Evolutionary conservation across 1,284 basidiomycete species (phyloP), one percentile per base, ranked within the genome.

Genomic region (Malassezia equina): DNA sequence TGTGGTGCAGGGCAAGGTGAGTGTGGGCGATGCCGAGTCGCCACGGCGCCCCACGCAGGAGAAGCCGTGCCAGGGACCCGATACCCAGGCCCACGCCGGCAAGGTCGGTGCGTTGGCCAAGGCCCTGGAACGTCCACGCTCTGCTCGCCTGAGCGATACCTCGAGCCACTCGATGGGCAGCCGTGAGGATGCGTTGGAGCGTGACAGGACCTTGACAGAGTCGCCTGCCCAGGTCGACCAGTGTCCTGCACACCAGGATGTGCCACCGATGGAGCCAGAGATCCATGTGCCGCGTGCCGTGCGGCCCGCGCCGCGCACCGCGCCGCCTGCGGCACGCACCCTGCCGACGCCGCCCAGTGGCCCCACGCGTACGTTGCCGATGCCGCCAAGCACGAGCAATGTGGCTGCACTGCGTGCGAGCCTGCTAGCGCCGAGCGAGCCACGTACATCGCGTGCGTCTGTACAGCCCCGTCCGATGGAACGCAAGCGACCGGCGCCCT

Each of bases 281-380:
- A 12, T 47, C 25, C 45, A 43, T 36, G 31, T 33, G 23, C 31
- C 34, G 28, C n/a, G 32, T 13, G 28, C 46, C 25, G 33, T 48
- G 15, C 33, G 46, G 12, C 53, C 47, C 21, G 33, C 27, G 36
- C 33, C 40, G 11, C 53, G 53, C 31, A 32, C 21, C 11, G 31
- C 46, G 2, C 13, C 23, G 15, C 11, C 19, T 4, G 13, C 46
- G 13, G n/a, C 46, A 9, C 46, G 46, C 13, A 32, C 46, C 25
- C 47, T 55, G 25, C 52, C 52, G 29, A 44, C 33, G 33, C 52
- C 52, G 31, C 53, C 53, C n/a, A 29, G 40, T 21, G 46, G 46
- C 12, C 29, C 29, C 11, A 34, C 46, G 33, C 27, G 31, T 9
- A n/a, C 43, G 42, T 41, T 33, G 17, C 40, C 47, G 13, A 41